Base-by-base conservation (phyloP, 208 protist genomes). In the Acanthamoeba royreba region DNA sequence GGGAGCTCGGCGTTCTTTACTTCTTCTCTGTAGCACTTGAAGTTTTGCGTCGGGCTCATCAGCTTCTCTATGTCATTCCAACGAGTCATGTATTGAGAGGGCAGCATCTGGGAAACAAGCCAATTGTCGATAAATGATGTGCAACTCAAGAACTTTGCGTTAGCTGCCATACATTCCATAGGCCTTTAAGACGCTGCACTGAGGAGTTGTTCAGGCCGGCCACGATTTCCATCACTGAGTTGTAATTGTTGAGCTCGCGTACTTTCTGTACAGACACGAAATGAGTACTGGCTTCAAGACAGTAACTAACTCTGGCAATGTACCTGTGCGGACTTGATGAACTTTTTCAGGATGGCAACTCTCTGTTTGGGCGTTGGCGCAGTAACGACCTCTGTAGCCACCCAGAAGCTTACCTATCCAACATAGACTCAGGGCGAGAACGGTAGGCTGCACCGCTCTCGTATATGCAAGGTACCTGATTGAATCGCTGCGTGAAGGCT, bases 361-460 rank as follows among this genome's bases (percentile, higher is more conserved):
- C 55, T 2, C 28, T 74, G 47, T 31, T 91, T 91, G 52, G 46
- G 33, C 15, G 53, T 72, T 31, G 47, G 85, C 53, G 85, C 55
- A 5, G 47, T 69, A 1, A 91, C 47, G 35, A 91, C 85, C 49
- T 91, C 85, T 1, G 89, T 93, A 2, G 89, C 55, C 63, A 93
- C 89, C 89, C 89, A 93, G 19, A 85, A 93, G 69, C 66, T 86
- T 28, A 93, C 72, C 89, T 93, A n/a, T n/a, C n/a, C n/a, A 19
- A 22, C 28, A 61, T 13, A 4, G n/a, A 85, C 15, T 87, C 25
- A 61, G 53, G n/a, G 53, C n/a, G 42, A n/a, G n/a, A n/a, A n/a
- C n/a, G n/a, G n/a, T n/a, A n/a, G n/a, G n/a, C n/a, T n/a, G n/a
- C n/a, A n/a, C n/a, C n/a, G n/a, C n/a, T n/a, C n/a, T n/a, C n/a